Evolutionary conservation across 352 stramenopile genomes (phyloP), one percentile per base, ranked within the genome.

Genomic region (Elongisporangium anandrum): DNA sequence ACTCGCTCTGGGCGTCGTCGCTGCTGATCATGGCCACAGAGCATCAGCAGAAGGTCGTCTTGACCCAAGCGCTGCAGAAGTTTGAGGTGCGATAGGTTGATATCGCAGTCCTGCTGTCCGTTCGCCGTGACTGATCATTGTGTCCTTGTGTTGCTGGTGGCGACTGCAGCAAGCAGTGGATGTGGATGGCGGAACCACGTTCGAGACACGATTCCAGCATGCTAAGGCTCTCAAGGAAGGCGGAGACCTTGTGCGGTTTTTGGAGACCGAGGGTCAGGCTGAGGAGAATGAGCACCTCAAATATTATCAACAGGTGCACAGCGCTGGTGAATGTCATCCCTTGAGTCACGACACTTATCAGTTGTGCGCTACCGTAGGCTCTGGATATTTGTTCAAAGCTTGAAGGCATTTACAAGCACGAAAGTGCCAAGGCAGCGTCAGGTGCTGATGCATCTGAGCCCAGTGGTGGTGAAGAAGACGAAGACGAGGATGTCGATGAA

Each of bases 191-290:
- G 81, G 82, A 21, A 92, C 83, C 16, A 90, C 77, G 16, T 94
- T 94, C 55, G 85, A 94, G 70, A 90, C 82, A 48, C 70, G 69
- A 21, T 92, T 94, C 60, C 85, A 94, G 64, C 84, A 72, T 54
- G 81, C 85, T 20, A 90, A 90, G 29, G 82, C 85, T n/a, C 63
- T 94, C 23, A 81, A 81, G 45, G 75, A 87, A 64, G 79, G 73
- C n/a, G 79, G 73, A n/a, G 75, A 87, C 52, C 59, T 94, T 45
- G 73, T 92, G 60, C 61, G 74, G 20, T 85, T 88, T 45, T 63
- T 88, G 22, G 64, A 85, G 41, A 48, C 29, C 0, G 47, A 49
- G 45, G 16, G 19, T 4, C 29, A 39, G 29, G 29, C 29, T 3
- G 57, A 65, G 2, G 66, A 65, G n/a, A 64, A 70, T 20, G 50